These are phyloP conservation scores for Parathielavia appendiculata DNA, from an alignment of 495 filamentous ascomycete species.

Conservation along the genomic window DNA sequence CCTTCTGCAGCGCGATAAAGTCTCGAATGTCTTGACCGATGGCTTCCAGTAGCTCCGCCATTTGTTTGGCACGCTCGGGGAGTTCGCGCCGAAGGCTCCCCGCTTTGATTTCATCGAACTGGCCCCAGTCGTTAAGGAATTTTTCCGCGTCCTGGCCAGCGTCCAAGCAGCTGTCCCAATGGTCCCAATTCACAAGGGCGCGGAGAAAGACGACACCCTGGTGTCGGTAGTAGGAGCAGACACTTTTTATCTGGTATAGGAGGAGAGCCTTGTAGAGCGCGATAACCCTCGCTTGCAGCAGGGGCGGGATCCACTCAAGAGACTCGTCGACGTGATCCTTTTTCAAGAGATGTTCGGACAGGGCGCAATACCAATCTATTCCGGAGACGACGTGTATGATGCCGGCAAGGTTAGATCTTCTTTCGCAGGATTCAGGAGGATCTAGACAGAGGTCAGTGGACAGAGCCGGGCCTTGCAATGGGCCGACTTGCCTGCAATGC, in stretches of 20 bases:
- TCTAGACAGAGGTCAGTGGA: conserved; percentile 15
- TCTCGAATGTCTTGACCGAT: conserved; percentile 9
- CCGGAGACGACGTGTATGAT: conserved; percentile 32
- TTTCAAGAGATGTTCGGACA: conserved; percentile 25
- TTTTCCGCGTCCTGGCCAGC: background rate
- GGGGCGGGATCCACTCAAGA: conserved; percentile 10
- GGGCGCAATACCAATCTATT: conserved; percentile 36
- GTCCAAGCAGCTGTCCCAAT: background rate
- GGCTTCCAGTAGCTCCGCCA: background rate
- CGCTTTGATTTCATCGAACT: background rate
- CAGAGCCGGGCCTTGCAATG: background rate
- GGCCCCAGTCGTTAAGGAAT: background rate
- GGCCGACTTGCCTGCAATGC: conserved; percentile 17
- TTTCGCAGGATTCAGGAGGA: conserved; percentile 25
- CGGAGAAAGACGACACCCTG: background rate
- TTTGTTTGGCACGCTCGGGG: background rate
- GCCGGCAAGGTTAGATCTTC: conserved; percentile 28
- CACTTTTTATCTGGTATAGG: conserved; percentile 35
- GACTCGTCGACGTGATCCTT: conserved; percentile 1
- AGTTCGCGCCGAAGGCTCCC: background rate
- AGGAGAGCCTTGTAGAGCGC: conserved; percentile 31
- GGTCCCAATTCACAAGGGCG: background rate
- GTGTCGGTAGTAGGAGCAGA: conserved; percentile 23
- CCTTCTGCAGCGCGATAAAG: conserved; percentile 6
- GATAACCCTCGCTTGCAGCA: conserved; percentile 21